Conservation (phyloP, 106 monocot genomes). For the Allium sativum region DNA sequence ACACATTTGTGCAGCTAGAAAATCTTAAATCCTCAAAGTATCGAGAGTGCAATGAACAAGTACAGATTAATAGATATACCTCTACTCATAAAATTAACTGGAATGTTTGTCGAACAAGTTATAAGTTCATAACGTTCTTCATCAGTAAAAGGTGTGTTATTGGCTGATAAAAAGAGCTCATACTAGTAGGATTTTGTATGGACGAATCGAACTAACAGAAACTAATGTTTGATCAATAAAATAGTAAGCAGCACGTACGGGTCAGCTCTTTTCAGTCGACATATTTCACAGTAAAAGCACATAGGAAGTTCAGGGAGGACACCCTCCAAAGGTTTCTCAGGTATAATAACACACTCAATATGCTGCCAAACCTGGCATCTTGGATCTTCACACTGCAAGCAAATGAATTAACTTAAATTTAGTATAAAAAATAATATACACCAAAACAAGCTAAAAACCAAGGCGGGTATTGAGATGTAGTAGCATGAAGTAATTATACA, state of each 20-base stretch:
- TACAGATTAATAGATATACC: no score
- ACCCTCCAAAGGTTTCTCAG: constrained; percentile 45
- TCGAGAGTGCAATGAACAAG: no score
- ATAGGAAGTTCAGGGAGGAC: constrained; percentile 30
- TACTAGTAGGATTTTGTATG: no score
- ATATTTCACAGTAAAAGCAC: constrained; percentile 66
- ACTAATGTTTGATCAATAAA: neutral
- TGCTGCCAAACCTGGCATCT: constrained; percentile 63
- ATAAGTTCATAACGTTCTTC: no score
- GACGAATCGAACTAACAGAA: no score
- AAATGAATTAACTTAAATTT: neutral
- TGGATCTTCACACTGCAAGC: constrained; percentile 50
- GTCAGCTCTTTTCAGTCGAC: constrained; percentile 66
- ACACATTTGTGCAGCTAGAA: no score
- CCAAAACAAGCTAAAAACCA: neutral
- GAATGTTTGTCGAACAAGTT: no score
- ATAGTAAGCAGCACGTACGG: constrained; percentile 46
- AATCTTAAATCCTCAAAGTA: no score
- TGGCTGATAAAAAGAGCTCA: no score
- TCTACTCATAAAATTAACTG: no score
- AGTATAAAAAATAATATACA: neutral
- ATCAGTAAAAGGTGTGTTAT: no score
- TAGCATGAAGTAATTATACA: neutral
- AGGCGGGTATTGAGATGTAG: neutral
- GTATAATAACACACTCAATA: constrained; percentile 52